Conservation (phyloP, 805 yeast genomes). For the Phaffomyces thermotolerans region DNA sequence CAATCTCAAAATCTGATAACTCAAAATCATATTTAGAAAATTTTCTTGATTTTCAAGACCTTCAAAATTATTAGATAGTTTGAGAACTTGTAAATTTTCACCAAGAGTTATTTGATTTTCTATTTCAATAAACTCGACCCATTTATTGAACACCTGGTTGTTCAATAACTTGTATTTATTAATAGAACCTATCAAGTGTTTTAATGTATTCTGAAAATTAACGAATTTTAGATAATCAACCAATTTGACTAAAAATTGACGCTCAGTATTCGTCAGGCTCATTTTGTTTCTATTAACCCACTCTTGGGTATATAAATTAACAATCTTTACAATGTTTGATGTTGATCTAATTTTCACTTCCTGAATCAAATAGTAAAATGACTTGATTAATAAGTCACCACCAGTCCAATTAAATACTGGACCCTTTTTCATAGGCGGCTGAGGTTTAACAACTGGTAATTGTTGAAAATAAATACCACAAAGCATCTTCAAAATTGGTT, state of each 20-base stretch:
- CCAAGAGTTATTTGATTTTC: conserved; percentile 13
- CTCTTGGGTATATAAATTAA: conserved; percentile 24
- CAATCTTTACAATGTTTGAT: conserved; percentile 25
- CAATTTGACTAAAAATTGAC: conserved; percentile 11
- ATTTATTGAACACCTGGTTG: conserved; percentile 7
- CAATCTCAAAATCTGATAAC: conserved; percentile 11
- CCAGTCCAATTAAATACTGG: conserved; percentile 4
- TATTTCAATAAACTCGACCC: conserved; percentile 10
- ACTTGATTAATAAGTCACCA: conserved; percentile 27
- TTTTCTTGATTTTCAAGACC: too few species aligned
- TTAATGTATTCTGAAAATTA: conserved; percentile 12
- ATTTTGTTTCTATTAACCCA: conserved; percentile 24
- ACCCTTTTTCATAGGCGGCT: neutral
- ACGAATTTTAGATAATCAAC: conserved; percentile 17
- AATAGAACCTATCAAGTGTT: conserved; percentile 6
- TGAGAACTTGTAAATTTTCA: conserved; percentile 1
- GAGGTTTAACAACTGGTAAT: conserved; percentile 13
- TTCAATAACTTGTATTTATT: conserved; percentile 9
- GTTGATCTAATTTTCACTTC: conserved; percentile 28
- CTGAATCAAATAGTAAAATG: conserved; percentile 26
- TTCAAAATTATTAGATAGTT: neutral
- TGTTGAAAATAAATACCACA: conserved; percentile 14
- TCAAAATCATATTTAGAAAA: conserved; percentile 2
- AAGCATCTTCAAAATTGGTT: conserved; percentile 19
- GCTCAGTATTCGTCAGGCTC: conserved; percentile 12